Evolutionary conservation across 306 rosid genomes (phyloP), one percentile per base, ranked within the genome.

Genomic region (Begonia masoniana): DNA sequence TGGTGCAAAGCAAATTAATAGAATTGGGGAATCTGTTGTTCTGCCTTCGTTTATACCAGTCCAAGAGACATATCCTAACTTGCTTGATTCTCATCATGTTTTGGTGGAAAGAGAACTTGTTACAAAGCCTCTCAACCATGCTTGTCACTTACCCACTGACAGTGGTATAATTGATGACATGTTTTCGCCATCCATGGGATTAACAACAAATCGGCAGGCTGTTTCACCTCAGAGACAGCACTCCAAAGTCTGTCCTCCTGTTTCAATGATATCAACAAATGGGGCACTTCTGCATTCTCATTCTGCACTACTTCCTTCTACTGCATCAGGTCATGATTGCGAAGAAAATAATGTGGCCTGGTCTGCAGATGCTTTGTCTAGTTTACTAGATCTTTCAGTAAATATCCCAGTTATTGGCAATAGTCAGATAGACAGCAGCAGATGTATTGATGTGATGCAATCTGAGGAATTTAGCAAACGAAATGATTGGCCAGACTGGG

Each of bases 401-500:
- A 81, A 77, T 81, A 72, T 71, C 74, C 65, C 79, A 48, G 57
- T 74, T 31, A 31, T 31, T 19, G 82, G 80, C 62, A 78, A 61
- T 74, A 58, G 76, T 70, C 94, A 68, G 67, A 71, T 77, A 70
- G 92, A 81, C 63, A 70, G 67, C 71, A 70, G 78, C 74, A 77
- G 75, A 60, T 76, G 94, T 69, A 75, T 70, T 13, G 58, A 63
- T 67, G 62, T 77, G 54, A 64, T 85, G 76, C 76, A 77, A 50
- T 60, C 82, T 41, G 96, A 81, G 55, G 99, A 86, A 62, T 75
- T 75, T 63, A 54, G 74, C 63, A 83, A 81, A 82, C 71, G 58
- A 59, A 70, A 60, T 60, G 95, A 79, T 68, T 88, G 97, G 95
- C 95, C 74, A 56, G 97, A 79, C 43, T 92, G 99, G 99, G 94